Conservation (phyloP, 2,329 filamentous ascomycete species). For the Pseudogymnoascus sp. region DNA sequence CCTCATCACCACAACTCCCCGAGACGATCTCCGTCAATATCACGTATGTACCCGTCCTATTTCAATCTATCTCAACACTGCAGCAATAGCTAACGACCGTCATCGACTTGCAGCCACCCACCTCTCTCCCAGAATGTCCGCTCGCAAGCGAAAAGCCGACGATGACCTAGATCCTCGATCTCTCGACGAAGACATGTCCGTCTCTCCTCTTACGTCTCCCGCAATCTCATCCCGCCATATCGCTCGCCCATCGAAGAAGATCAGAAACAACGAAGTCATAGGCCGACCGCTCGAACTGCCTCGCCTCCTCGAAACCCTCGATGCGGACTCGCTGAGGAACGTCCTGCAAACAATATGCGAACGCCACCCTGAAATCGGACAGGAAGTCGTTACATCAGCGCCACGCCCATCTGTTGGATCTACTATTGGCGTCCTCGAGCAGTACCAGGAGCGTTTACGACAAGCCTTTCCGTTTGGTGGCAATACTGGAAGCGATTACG, state of each 20-base stretch:
- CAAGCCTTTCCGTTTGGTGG: conserved; percentile 78
- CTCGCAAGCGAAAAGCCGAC: conserved; percentile 78
- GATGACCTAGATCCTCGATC: conserved; percentile 51
- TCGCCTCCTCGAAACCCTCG: conserved; percentile 88
- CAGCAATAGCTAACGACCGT: conserved; percentile 13
- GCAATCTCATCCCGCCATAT: conserved; percentile 62
- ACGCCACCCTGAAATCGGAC: conserved; percentile 73
- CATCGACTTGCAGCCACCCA: conserved; percentile 11
- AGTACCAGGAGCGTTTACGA: conserved; percentile 72
- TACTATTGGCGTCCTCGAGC: conserved; percentile 68
- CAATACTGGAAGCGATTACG: conserved; percentile 79
- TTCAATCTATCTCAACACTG: background rate
- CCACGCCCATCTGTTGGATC: conserved; percentile 79
- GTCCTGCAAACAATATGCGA: conserved; percentile 90
- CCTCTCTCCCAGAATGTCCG: conserved; percentile 45
- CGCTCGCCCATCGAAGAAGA: conserved; percentile 55
- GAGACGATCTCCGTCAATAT: conserved; percentile 45
- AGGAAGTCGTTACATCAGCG: conserved; percentile 74
- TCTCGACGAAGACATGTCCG: conserved; percentile 76
- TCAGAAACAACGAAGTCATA: conserved; percentile 55
- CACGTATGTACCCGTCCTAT: conserved; percentile 37
- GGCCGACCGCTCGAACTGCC: conserved; percentile 57
- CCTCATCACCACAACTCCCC: conserved; percentile 45
- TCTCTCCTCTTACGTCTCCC: conserved; percentile 77
- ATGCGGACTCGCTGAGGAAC: conserved; percentile 71